Conservation (phyloP, 1,284 basidiomycete species). For the Fomitopsis schrenkii region DNA sequence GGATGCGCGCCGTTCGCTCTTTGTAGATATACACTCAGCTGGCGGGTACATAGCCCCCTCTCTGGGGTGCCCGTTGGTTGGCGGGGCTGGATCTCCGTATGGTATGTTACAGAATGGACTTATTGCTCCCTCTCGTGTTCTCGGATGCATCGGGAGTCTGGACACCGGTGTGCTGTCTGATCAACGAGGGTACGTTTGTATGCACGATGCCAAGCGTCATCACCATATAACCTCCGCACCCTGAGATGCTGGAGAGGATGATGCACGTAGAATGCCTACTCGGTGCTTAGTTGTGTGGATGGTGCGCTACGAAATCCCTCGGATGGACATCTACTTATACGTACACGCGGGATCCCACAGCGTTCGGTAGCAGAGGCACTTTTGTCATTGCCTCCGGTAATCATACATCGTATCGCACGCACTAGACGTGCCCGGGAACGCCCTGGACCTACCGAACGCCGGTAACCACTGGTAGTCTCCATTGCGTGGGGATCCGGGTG, state of each 20-base stretch:
- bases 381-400: not conserved
- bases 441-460: not conserved
- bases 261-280: too few species aligned
- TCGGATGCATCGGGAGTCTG: too few species aligned
- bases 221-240: too few species aligned
- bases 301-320: not conserved
- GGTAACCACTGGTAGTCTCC: not conserved
- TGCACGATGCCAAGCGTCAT: too few species aligned
- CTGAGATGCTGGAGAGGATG: too few species aligned
- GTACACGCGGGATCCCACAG: not conserved
- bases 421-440: not conserved
- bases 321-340: not conserved
- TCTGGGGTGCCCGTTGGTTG: not conserved
- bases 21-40: not conserved
- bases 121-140: too few species aligned
- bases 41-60: not conserved
- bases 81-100: not conserved
- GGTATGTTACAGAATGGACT: not conserved
- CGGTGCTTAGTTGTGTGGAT: too few species aligned
- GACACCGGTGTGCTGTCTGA: too few species aligned
- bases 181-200: too few species aligned
- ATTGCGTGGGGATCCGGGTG: not conserved
- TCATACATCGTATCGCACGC: not conserved
- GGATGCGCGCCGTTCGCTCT: slow-evolving; percentile 1
- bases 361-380: not conserved